phyloP scores from a whole-genome alignment of 805 yeast species.

The Hermanozyma aechmeae region DNA sequence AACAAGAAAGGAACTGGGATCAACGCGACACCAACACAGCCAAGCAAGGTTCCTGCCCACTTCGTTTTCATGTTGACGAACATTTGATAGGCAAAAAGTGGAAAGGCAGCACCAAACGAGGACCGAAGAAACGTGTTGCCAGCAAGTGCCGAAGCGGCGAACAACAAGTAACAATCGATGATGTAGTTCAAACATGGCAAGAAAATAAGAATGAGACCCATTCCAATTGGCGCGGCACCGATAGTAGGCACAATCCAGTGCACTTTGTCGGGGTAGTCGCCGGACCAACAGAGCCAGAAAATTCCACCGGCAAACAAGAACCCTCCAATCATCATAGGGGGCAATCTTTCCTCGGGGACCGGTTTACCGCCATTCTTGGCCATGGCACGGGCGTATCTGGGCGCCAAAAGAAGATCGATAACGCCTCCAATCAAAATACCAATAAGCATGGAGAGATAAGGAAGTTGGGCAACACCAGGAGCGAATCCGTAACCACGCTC shows the following conservation, averaged over 20 bases:
- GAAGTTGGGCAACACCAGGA: constrained; percentile 64
- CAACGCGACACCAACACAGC: constrained; percentile 47
- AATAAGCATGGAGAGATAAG: constrained; percentile 66
- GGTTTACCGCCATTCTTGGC: constrained; percentile 10
- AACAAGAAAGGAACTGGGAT: constrained; percentile 65
- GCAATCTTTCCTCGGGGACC: constrained; percentile 13
- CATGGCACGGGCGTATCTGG: constrained; percentile 38
- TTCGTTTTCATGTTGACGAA: constrained; percentile 57
- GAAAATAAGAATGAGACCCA: constrained; percentile 48
- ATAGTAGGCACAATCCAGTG: constrained; percentile 44
- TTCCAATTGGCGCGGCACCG: constrained; percentile 51
- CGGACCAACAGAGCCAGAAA: constrained; percentile 14
- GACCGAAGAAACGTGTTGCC: constrained; percentile 60
- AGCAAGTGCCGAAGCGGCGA: constrained; percentile 53
- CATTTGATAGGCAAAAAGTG: constrained; percentile 65
- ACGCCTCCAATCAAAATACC: constrained; percentile 58
- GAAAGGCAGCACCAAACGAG: constrained; percentile 55
- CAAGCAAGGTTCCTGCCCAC: constrained; percentile 73
- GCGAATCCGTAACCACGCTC: constrained; percentile 40
- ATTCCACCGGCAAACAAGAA: constrained; percentile 8
- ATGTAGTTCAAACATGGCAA: constrained; percentile 63
- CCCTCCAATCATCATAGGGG: constrained; percentile 12
- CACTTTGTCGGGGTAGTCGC: constrained; percentile 10
- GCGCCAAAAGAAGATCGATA: constrained; percentile 47
- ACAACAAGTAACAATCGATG: constrained; percentile 56